These are phyloP conservation scores for Peniophora sp. DNA, from an alignment of 1,284 basidiomycete species.

Conservation along the genomic window DNA sequence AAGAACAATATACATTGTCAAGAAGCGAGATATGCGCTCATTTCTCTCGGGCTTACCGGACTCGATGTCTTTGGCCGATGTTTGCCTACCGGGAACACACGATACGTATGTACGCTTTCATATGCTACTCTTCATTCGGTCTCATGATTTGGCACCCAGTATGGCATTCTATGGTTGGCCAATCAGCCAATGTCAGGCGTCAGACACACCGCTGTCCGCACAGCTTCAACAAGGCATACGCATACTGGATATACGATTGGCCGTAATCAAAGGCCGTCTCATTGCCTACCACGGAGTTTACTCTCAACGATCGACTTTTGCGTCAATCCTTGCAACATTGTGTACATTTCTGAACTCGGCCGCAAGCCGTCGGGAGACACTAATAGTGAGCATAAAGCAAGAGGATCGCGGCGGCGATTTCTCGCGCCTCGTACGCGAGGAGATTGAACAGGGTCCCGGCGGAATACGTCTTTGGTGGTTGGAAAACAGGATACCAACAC, in stretches of 20 bases:
- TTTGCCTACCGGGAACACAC: conserved; percentile 73
- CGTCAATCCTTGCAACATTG: conserved; percentile 50
- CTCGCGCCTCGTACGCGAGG: conserved; percentile 56
- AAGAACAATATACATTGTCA: conserved; percentile 33
- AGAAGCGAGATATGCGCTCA: conserved; percentile 48
- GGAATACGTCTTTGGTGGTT: conserved; percentile 71
- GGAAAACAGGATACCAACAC: conserved; percentile 64
- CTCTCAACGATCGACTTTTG: conserved; percentile 63
- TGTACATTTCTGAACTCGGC: conserved; percentile 59
- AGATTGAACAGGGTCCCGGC: conserved; percentile 50
- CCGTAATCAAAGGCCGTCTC: conserved; percentile 54
- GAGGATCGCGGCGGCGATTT: conserved; percentile 65
- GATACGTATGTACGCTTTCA: conserved; percentile 44
- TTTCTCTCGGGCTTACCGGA: conserved; percentile 68
- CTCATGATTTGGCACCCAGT: conserved; percentile 22
- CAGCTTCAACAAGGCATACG: conserved; percentile 70
- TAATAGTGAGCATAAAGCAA: conserved; percentile 83
- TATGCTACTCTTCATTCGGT: not conserved
- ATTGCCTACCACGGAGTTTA: conserved; percentile 76
- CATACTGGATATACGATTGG: conserved; percentile 73
- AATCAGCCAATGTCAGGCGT: conserved; percentile 65
- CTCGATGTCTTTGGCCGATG: conserved; percentile 52
- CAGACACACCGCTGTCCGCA: conserved; percentile 38
- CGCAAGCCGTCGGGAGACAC: conserved; percentile 52
- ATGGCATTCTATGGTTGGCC: conserved; percentile 80